These are phyloP conservation scores for Fistulina hepatica DNA, from an alignment of 1,284 basidiomycete species.

Conservation along the genomic window DNA sequence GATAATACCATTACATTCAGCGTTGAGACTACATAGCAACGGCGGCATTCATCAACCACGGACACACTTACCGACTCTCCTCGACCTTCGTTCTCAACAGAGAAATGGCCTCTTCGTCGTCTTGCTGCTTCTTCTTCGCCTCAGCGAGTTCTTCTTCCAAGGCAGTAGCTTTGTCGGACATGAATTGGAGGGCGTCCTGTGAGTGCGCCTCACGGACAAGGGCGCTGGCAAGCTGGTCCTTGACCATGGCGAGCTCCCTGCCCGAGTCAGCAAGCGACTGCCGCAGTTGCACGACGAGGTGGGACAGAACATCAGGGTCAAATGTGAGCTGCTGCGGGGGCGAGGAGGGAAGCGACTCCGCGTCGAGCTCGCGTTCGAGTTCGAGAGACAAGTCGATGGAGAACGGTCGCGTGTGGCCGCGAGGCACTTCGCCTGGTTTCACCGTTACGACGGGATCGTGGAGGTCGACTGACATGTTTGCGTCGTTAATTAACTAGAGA, in stretches of 20 bases:
- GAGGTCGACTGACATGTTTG: too few relatives aligned
- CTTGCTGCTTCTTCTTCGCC: slow-evolving; percentile 50
- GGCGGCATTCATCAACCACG: background rate
- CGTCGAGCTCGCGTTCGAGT: slow-evolving; percentile 62
- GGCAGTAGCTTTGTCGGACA: slow-evolving; percentile 51
- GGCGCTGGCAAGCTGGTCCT: slow-evolving; percentile 37
- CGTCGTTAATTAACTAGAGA: too few relatives aligned
- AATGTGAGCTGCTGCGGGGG: slow-evolving; percentile 32
- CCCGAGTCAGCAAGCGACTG: slow-evolving; percentile 48
- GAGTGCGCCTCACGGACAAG: slow-evolving; percentile 45
- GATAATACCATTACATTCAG: too few relatives aligned
- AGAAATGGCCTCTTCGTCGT: slow-evolving; percentile 74
- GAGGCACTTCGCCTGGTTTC: too few relatives aligned
- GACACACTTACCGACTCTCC: slow-evolving; percentile 61
- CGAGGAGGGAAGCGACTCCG: slow-evolving; percentile 30
- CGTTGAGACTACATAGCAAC: background rate
- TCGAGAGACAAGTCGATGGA: slow-evolving; percentile 71
- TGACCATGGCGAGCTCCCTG: slow-evolving; percentile 56
- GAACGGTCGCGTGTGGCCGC: too few relatives aligned
- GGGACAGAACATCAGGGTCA: slow-evolving; percentile 64
- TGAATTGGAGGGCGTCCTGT: slow-evolving; percentile 46
- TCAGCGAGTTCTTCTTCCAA: slow-evolving; percentile 52
- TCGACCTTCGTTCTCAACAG: slow-evolving; percentile 82
- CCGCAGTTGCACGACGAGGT: slow-evolving; percentile 59
- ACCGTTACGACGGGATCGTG: too few relatives aligned